A percentile compares a stretch with the other conserved stretches of the same genome.
Conservation (phyloP, 352 stramenopile genomes). For the Hyaloperonospora brassicae region DNA sequence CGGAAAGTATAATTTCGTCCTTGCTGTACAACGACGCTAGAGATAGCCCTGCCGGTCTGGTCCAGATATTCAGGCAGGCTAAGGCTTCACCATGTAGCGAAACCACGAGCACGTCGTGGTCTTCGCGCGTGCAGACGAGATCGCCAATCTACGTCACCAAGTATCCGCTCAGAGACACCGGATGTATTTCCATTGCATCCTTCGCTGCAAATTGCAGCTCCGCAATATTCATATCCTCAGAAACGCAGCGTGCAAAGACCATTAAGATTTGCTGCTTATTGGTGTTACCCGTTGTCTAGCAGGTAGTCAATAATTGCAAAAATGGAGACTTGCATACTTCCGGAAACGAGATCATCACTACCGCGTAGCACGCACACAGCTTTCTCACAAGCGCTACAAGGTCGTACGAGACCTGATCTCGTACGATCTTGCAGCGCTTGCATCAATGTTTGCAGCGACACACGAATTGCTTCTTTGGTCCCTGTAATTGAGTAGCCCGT, state of each 20-base stretch:
- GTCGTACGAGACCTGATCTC: conserved; percentile 22
- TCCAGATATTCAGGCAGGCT: conserved; percentile 49
- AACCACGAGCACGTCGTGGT: conserved; percentile 22
- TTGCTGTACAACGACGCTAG: conserved; percentile 39
- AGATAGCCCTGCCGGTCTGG: conserved; percentile 47
- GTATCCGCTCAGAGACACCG: conserved; percentile 34
- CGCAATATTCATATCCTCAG: conserved; percentile 57
- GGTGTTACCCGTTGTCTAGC: conserved; percentile 18
- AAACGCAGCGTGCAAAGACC: conserved; percentile 50
- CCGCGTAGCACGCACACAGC: conserved; percentile 48
- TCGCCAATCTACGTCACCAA: conserved; percentile 39
- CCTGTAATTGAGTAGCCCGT: too few relatives aligned
- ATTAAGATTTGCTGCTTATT: conserved; percentile 44
- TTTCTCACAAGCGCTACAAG: conserved; percentile 45
- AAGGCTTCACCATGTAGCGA: conserved; percentile 48
- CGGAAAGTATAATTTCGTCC: conserved; percentile 32
- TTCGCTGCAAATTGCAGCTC: conserved; percentile 49
- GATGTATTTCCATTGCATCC: conserved; percentile 55
- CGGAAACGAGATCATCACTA: conserved; percentile 42
- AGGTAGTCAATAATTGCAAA: conserved; percentile 23
- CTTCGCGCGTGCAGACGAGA: conserved; percentile 32
- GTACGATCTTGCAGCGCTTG: conserved; percentile 22
- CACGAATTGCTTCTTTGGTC: conserved; percentile 27
- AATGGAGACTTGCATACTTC: conserved; percentile 43
- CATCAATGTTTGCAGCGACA: conserved; percentile 32